Evolutionary conservation across 1,139 yeast genomes (phyloP), one percentile per base, ranked within the genome.

Genomic region (Scheffersomyces lignicola): DNA sequence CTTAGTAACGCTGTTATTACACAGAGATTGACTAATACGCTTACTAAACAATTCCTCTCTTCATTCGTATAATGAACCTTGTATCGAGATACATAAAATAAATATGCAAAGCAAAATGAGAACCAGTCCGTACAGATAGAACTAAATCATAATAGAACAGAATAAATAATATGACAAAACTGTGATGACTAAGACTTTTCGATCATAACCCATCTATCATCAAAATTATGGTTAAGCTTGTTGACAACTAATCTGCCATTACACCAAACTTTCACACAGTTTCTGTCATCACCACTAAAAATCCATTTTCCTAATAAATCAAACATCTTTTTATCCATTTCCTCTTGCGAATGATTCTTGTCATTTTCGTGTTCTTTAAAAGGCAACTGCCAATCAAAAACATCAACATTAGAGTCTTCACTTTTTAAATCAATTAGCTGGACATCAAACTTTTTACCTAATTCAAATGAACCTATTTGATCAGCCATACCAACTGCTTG

Each of bases 201-300:
- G 16, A 25, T n/a, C n/a, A 11, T 16, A 5, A 26, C 7, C 29
- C 29, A 26, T 16, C 29, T 26, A 10, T 26, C 29, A 15, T 26
- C 29, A 26, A 16, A 15, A 11, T 25, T 12, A 4, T 12, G 28
- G 18, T 21, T 18, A 26, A 26, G 31, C 44, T 76, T 78, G 41
- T 70, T 65, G 7, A 76, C 62, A 10, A 82, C 83, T 31, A 62
- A 49, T 42, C 75, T 63, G 4, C 98, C 98, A 49, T 80, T 78
- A 24, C 90, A 90, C 87, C 88, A 92, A 10, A 92, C 97, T 37
- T 68, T 69, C 10, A 64, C 53, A 29, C 94, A 81, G 56, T 92
- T 92, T 52, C 98, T 73, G 57, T 92, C 96, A 59, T 92, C 98
- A 22, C 97, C 98, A 40, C 80, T 77, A 55, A 88, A 92, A n/a